Conservation (phyloP, 2,329 filamentous ascomycete species). For the Paradendryphiella salina region DNA sequence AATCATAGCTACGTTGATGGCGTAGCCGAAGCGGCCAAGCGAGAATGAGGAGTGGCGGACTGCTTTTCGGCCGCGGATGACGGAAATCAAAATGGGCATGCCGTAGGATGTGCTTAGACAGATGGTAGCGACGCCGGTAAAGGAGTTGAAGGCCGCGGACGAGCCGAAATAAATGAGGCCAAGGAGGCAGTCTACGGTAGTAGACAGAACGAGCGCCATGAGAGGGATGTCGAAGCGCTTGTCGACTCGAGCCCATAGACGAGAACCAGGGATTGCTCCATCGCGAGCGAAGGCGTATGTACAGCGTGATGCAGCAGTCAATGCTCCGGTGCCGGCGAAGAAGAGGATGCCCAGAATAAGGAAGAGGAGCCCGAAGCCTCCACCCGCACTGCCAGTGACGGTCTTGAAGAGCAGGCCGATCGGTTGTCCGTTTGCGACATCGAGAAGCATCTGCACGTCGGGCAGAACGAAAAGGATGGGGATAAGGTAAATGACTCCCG, state of each 20-base stretch:
- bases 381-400: conserved; percentile 71
- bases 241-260: conserved; percentile 68
- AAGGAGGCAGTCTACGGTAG: conserved; percentile 68
- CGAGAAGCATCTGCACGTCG: conserved; percentile 64
- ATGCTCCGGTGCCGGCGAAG: conserved; percentile 73
- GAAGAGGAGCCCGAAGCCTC: conserved; percentile 75
- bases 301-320: conserved; percentile 74
- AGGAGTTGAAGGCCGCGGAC: conserved; percentile 75
- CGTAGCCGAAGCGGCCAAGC: conserved; percentile 68
- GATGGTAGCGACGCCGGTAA: conserved; percentile 79
- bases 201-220: conserved; percentile 69
- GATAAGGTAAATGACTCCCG: conserved; percentile 69
- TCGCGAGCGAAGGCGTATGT: conserved; percentile 77
- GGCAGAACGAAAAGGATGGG: conserved; percentile 77
- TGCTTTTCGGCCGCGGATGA: conserved; percentile 67
- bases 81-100: conserved; percentile 71
- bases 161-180: conserved; percentile 81
- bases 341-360: conserved; percentile 75
- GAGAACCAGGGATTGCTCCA: conserved; percentile 71
- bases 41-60: conserved; percentile 69
- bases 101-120: conserved; percentile 76
- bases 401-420: conserved; percentile 76
- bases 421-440: conserved; percentile 71
- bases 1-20: conserved; percentile 70
- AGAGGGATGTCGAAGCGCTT: conserved; percentile 69